Conservation (phyloP, 2,329 filamentous ascomycete species). For the Colletotrichum liaoningense region DNA sequence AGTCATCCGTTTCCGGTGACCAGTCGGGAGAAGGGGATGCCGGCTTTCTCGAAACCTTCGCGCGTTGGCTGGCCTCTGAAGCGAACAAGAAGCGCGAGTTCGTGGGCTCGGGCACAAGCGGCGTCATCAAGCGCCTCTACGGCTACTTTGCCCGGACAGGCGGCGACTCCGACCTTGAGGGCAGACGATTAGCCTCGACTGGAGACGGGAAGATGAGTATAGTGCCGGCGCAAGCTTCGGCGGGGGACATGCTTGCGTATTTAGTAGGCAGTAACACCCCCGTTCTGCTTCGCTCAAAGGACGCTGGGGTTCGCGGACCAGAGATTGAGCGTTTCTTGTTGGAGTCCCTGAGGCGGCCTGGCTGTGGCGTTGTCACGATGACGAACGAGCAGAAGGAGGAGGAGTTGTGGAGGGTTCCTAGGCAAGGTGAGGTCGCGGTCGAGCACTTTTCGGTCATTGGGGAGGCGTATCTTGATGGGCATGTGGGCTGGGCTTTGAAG, state of each 20-base stretch:
- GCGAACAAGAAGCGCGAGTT: conserved; percentile 2
- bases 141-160: background rate
- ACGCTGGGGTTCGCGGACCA: no score
- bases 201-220: background rate
- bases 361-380: background rate
- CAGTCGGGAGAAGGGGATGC: background rate
- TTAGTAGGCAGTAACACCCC: background rate
- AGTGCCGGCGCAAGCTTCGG: background rate
- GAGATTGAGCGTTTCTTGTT: background rate
- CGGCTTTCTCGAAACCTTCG: background rate
- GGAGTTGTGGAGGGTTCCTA: background rate
- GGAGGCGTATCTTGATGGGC: conserved; percentile 3
- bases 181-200: background rate
- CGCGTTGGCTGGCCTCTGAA: background rate
- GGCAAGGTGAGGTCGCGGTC: background rate
- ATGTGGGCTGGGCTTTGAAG: background rate
- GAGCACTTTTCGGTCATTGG: conserved; percentile 16
- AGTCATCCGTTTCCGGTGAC: no score
- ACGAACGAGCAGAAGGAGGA: background rate
- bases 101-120: background rate
- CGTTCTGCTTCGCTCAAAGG: background rate
- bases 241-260: background rate
- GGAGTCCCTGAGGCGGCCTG: background rate
- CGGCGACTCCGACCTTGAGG: background rate
- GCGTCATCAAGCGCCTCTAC: background rate